phyloP scores from a whole-genome alignment of 345 rosid species.

The Pugionium cornutum region DNA sequence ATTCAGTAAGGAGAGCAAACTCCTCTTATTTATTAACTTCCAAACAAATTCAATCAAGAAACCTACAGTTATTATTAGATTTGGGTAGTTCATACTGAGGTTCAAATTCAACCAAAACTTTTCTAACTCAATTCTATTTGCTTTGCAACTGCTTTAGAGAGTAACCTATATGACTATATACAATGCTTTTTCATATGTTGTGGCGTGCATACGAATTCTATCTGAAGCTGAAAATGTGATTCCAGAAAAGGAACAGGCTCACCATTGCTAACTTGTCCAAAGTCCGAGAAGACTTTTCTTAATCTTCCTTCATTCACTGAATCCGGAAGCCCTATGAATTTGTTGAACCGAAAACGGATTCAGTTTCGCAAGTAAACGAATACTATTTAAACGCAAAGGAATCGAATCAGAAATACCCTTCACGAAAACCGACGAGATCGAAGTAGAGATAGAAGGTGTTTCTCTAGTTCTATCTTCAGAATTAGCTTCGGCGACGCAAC shows the following conservation, averaged over 20 bases:
- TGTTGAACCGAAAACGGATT: not conserved
- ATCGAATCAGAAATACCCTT: conserved; percentile 25
- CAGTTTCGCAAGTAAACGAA: not conserved
- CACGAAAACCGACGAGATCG: conserved; percentile 37
- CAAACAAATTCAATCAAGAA: no score
- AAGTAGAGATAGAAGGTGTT: conserved; percentile 24
- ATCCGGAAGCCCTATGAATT: conserved; percentile 46
- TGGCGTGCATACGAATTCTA: not conserved
- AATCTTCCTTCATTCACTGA: conserved; percentile 56
- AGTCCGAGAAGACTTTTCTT: conserved; percentile 50
- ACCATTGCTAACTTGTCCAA: conserved; percentile 58
- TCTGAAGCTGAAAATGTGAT: conserved; percentile 9
- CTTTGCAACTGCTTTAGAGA: conserved; percentile 4
- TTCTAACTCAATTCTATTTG: conserved; percentile 5
- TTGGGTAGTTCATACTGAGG: not conserved
- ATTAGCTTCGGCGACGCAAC: conserved; percentile 28
- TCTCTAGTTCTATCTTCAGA: conserved; percentile 21
- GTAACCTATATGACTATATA: not conserved
- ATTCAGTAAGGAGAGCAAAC: no score
- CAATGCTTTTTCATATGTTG: not conserved
- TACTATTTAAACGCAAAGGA: not conserved
- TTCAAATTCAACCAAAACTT: not conserved
- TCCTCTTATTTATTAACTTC: no score
- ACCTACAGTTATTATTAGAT: not conserved
- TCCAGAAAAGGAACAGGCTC: conserved; percentile 9